Conservation (phyloP, 768 basidiomycete genomes). For the Boletus rubroflammeus region DNA sequence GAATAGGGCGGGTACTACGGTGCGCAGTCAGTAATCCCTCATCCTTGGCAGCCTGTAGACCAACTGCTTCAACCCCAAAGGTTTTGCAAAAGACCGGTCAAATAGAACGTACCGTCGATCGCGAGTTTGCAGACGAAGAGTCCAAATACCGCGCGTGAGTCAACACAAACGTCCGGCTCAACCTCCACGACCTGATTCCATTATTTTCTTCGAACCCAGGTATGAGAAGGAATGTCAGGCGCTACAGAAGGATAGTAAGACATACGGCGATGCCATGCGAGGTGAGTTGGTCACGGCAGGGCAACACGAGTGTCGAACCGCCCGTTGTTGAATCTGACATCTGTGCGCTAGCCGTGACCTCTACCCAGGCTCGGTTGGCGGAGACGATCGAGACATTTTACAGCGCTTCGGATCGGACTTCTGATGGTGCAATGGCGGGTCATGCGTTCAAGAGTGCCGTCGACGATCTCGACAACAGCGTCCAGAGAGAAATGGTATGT, state of each 20-base stretch:
- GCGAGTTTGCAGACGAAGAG: conserved; percentile 92
- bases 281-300: conserved; percentile 42
- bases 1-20: conserved; percentile 88
- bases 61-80: conserved; percentile 35
- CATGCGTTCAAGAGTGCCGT: conserved; percentile 95
- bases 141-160: conserved; percentile 83
- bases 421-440: conserved; percentile 94
- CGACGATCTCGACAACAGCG: conserved; percentile 85
- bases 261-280: conserved; percentile 92
- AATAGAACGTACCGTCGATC: conserved; percentile 92
- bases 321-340: not conserved
- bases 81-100: conserved; percentile 98
- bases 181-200: not conserved
- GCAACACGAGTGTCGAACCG: not conserved
- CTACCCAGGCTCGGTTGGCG: conserved; percentile 88
- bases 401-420: conserved; percentile 73
- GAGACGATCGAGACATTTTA: conserved; percentile 95
- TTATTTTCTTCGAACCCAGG: conserved; percentile 37
- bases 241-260: conserved; percentile 94
- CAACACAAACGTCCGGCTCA: not conserved
- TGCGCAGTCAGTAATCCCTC: conserved; percentile 35
- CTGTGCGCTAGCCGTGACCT: conserved; percentile 72
- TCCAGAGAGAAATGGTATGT: conserved; percentile 80
- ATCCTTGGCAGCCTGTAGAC: conserved; percentile 2
- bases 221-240: conserved; percentile 95